phyloP scores from a whole-genome alignment of 2,329 filamentous ascomycete species.

The Phoma herbarum region DNA sequence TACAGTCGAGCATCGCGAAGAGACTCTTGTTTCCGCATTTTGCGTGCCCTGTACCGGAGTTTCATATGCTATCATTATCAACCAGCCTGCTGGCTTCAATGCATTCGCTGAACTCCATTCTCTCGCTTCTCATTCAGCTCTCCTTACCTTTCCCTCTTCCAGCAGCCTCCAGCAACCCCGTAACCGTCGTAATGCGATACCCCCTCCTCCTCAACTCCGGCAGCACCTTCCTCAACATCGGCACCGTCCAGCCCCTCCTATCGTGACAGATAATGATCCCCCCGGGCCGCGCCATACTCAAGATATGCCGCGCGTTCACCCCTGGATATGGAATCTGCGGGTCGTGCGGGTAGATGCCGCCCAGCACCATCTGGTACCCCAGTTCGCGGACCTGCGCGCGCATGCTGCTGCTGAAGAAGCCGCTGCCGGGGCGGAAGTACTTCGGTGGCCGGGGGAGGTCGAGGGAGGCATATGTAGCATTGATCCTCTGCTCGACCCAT shows the following conservation, averaged over 20 bases:
- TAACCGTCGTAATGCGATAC: slow-evolving; percentile 74
- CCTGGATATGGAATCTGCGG: slow-evolving; percentile 77
- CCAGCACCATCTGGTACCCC: slow-evolving; percentile 78
- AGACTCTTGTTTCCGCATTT: not conserved
- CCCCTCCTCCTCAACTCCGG: slow-evolving; percentile 74
- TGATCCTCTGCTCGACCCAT: slow-evolving; percentile 69
- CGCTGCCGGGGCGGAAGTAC: slow-evolving; percentile 85
- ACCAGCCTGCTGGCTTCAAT: not conserved
- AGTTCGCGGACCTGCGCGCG: slow-evolving; percentile 65
- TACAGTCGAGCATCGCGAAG: not conserved
- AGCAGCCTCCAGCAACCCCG: slow-evolving; percentile 29
- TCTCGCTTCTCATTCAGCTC: not conserved
- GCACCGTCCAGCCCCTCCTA: slow-evolving; percentile 79
- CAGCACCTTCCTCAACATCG: slow-evolving; percentile 78
- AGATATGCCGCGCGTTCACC: slow-evolving; percentile 78
- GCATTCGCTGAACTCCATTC: not conserved
- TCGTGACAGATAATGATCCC: slow-evolving; percentile 89
- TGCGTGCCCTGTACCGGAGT: not conserved
- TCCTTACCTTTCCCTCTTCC: not conserved
- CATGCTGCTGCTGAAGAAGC: slow-evolving; percentile 81
- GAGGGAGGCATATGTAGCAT: slow-evolving; percentile 61
- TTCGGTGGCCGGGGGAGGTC: slow-evolving; percentile 59
- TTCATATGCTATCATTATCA: not conserved
- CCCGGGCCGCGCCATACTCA: slow-evolving; percentile 80
- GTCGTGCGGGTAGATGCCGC: slow-evolving; percentile 89